These are phyloP conservation scores for Rehmannia glutinosa DNA, from an alignment of 257 asterid genomes.

Conservation along the genomic window DNA sequence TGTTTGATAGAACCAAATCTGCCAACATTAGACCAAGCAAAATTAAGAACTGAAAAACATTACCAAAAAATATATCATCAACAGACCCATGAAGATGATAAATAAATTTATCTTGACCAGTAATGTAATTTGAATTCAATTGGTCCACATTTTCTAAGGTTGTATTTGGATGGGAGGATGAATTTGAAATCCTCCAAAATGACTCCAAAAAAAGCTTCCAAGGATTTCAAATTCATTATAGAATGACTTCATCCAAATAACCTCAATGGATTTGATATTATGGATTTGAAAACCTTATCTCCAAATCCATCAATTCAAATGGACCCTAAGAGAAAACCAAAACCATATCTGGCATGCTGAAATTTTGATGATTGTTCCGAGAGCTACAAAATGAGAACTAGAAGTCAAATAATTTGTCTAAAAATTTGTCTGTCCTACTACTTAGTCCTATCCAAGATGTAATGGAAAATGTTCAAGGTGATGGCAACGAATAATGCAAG, in stretches of 20 bases:
- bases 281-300: too few species aligned
- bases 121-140: background rate
- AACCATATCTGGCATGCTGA: background rate
- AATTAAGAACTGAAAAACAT: background rate
- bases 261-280: too few species aligned
- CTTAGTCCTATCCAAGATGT: background rate
- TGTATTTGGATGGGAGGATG: too few species aligned
- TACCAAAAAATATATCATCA: background rate
- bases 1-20: conserved; percentile 94
- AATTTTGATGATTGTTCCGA: background rate
- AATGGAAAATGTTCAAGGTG: background rate
- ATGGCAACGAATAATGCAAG: background rate
- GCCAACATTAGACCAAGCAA: conserved; percentile 32
- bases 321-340: too few species aligned
- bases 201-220: too few species aligned
- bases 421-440: background rate
- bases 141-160: background rate
- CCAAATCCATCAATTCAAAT: too few species aligned
- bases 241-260: too few species aligned
- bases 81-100: background rate
- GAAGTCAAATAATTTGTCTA: background rate
- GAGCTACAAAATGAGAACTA: background rate
- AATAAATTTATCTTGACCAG: background rate
- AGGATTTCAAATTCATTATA: too few species aligned
- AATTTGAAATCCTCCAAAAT: too few species aligned